Conservation (phyloP, 2,329 filamentous ascomycete genomes). For the Spiromastix sp. region DNA sequence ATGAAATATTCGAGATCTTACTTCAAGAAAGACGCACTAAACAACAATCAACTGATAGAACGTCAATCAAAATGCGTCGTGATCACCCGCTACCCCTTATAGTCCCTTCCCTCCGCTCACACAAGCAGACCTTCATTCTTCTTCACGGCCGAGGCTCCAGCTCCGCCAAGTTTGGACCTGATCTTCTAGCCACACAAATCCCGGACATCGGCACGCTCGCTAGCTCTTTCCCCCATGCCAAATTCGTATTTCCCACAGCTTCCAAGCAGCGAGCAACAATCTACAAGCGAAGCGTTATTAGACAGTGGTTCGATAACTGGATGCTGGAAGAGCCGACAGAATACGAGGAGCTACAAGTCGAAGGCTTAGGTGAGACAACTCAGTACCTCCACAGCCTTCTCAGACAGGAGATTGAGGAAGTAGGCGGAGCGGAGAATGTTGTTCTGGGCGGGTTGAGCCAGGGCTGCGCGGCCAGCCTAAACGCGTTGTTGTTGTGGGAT, state of each 20-base stretch:
- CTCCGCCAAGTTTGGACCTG: conserved; percentile 30
- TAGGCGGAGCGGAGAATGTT: conserved; percentile 27
- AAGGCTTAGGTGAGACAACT: conserved; percentile 35
- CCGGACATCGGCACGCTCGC: conserved; percentile 16
- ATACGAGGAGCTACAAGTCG: conserved; percentile 28
- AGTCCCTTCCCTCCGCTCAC: conserved; percentile 13
- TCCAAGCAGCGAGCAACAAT: conserved; percentile 29
- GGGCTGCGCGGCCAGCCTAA: conserved; percentile 40
- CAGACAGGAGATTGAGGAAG: conserved; percentile 24
- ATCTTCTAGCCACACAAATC: conserved; percentile 26
- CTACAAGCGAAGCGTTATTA: conserved; percentile 28
- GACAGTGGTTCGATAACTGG: conserved; percentile 41
- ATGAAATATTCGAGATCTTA: too few relatives aligned
- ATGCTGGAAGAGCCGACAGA: conserved; percentile 18
- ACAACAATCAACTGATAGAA: too few relatives aligned
- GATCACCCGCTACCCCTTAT: conserved; percentile 6
- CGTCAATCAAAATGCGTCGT: not conserved
- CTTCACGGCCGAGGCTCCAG: conserved; percentile 42
- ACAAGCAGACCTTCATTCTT: conserved; percentile 38
- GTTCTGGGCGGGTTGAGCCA: conserved; percentile 45
- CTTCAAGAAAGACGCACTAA: too few relatives aligned
- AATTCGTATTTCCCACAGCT: conserved; percentile 44
- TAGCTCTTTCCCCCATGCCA: conserved; percentile 31
- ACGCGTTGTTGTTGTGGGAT: conserved; percentile 36
- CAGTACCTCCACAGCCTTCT: conserved; percentile 32